Evolutionary conservation across 345 rosid species (phyloP).

Genomic region (Aegle marmelos): DNA sequence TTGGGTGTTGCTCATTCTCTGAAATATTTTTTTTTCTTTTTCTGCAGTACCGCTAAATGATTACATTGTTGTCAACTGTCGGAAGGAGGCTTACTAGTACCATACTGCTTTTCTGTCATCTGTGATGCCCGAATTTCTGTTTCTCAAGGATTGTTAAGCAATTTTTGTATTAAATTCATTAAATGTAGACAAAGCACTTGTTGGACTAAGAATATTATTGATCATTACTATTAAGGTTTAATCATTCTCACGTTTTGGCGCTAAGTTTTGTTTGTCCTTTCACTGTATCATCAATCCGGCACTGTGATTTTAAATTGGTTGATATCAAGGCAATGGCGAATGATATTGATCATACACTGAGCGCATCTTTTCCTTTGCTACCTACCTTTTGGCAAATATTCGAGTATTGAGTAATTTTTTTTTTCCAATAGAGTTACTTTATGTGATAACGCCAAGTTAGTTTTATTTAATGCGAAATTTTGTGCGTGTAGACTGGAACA

Average conservation of each 20-base stretch:
- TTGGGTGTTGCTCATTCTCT: not conserved
- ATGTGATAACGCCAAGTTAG: too few species aligned
- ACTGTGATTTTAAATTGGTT: not conserved
- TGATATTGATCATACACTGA: too few species aligned
- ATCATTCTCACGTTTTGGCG: not conserved
- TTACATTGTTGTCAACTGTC: not conserved
- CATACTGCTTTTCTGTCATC: not conserved
- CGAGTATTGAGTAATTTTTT: too few species aligned
- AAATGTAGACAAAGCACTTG: not conserved
- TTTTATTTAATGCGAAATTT: too few species aligned
- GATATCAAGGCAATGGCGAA: not conserved
- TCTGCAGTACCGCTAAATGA: conserved; percentile 31
- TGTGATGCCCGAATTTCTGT: not conserved
- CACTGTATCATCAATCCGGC: not conserved
- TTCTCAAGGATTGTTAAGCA: not conserved
- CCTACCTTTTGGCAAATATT: too few species aligned
- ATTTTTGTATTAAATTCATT: not conserved
- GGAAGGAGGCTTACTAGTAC: not conserved
- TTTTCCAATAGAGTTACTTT: too few species aligned
- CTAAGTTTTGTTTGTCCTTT: not conserved
- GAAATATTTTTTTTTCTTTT: not conserved
- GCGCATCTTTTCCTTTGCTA: too few species aligned
- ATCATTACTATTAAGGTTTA: not conserved
- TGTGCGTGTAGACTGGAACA: too few species aligned
- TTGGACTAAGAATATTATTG: not conserved